Percentiles rank a stretch among this genome's conserved stretches.
phyloP scores from a whole-genome alignment of 2,329 filamentous ascomycete genomes.

The Cryphonectria nitschkei region DNA sequence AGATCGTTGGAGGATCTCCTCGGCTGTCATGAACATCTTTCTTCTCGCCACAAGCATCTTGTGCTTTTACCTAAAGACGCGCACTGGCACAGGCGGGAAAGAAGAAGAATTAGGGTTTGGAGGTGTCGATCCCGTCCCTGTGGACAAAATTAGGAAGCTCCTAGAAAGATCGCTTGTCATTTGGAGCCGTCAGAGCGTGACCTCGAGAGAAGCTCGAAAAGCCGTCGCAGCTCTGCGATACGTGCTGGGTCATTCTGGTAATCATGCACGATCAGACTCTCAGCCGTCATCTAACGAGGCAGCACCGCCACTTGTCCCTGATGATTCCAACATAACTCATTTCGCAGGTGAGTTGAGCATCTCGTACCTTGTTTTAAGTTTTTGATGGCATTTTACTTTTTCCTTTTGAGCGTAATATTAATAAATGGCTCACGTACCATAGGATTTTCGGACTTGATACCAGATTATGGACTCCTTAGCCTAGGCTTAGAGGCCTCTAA shows the following conservation, averaged over 20 bases:
- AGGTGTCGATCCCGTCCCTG: background rate
- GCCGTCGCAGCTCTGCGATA: slow-evolving; percentile 20
- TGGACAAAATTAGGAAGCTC: slow-evolving; percentile 14
- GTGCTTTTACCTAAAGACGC: slow-evolving; percentile 46
- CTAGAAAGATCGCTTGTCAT: slow-evolving; percentile 23
- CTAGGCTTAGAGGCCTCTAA: background rate
- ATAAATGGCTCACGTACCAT: background rate
- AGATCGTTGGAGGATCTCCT: slow-evolving; percentile 50
- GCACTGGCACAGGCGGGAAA: background rate
- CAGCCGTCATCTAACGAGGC: background rate
- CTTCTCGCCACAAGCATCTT: slow-evolving; percentile 52
- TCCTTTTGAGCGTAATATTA: background rate
- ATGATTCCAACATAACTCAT: background rate
- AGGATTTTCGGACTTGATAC: background rate
- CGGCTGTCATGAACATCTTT: slow-evolving; percentile 50
- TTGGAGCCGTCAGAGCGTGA: slow-evolving; percentile 26
- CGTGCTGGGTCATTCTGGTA: background rate
- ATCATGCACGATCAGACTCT: background rate
- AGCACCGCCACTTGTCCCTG: background rate
- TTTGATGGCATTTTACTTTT: background rate
- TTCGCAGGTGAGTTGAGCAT: background rate
- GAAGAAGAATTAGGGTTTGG: background rate
- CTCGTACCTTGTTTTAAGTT: background rate
- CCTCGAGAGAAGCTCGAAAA: slow-evolving; percentile 27
- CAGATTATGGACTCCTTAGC: slow-evolving; percentile 1